Evolutionary conservation across 805 yeast genomes (phyloP), one percentile per base, ranked within the genome.

Genomic region (Saturnispora sekii): DNA sequence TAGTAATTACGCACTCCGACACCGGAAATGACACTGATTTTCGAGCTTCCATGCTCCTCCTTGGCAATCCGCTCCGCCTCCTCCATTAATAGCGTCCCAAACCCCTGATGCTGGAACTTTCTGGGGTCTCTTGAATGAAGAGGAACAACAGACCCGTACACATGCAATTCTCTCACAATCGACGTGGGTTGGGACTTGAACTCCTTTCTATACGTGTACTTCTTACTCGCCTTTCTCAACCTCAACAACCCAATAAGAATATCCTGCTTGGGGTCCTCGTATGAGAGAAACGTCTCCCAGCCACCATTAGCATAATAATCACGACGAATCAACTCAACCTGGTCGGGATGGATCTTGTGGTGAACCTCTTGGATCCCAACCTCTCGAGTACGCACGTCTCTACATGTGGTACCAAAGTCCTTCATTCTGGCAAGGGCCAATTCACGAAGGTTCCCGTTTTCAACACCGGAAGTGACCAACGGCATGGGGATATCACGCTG

Each of bases 401-500:
- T 74, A 64, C 97, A 90, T 37, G 84, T 74, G 1, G 96, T 88
- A 49, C 98, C 98, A 58, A 93, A 88, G 67, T 93, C 98, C 59
- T 87, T 87, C 98, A 93, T 93, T 66, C 98, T 77, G 1, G 96
- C 96, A 41, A 93, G 70, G 0, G 98, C 97, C 53, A 93, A 70
- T 63, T 93, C 98, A 60, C 98, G 74, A 59, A 93, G 72, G 59
- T 93, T 93, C 56, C 98, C 98, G 63, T 93, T 93, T 56, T 93
- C 98, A 35, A 93, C 98, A 57, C 98, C 98, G 1, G 96, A 84
- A 0, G 96, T 84, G 36, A 93, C 98, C 54, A 93, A 71, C 0
- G 98, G 98, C 98, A 93, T 93, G 15, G 98, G 98, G 46, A 93
- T 93, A 72, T 93, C 98, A 70, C 98, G 77, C 67, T 93, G 98